Evolutionary conservation across 2,329 filamentous ascomycete species (phyloP).

Genomic region (Sarocladiaceae sp.): DNA sequence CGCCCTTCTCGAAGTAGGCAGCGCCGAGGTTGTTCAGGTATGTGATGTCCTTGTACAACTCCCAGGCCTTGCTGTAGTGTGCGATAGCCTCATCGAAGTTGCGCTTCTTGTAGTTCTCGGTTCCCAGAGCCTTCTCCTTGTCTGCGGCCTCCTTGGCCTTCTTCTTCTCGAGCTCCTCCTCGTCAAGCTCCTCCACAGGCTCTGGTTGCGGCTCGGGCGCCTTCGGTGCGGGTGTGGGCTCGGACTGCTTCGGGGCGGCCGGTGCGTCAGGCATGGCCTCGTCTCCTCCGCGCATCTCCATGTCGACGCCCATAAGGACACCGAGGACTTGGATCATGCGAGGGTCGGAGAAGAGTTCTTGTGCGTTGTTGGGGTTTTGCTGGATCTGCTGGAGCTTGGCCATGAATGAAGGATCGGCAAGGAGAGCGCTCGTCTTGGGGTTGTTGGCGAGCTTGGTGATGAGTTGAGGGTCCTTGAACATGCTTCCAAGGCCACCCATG

Average conservation of each 20-base stretch:
- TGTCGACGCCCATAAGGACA: constrained; percentile 89
- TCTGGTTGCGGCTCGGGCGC: constrained; percentile 53
- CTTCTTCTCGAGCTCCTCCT: constrained; percentile 78
- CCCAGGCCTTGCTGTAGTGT: constrained; percentile 95
- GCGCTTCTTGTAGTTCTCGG: constrained; percentile 96
- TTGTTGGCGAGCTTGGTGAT: constrained; percentile 88
- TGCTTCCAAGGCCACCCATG: constrained; percentile 73
- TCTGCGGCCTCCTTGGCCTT: constrained; percentile 92
- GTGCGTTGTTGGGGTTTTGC: constrained; percentile 73
- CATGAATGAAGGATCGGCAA: constrained; percentile 87
- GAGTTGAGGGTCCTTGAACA: constrained; percentile 92
- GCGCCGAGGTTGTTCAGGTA: constrained; percentile 96
- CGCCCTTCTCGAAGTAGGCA: constrained; percentile 93
- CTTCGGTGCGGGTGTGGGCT: constrained; percentile 54
- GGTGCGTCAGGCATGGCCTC: constrained; percentile 71
- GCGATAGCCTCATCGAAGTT: constrained; percentile 92
- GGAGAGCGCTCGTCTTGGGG: constrained; percentile 81
- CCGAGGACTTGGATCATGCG: constrained; percentile 92
- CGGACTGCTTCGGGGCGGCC: constrained; percentile 32
- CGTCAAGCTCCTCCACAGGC: constrained; percentile 70
- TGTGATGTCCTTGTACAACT: constrained; percentile 89
- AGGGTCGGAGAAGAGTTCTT: constrained; percentile 81
- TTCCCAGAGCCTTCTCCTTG: constrained; percentile 90
- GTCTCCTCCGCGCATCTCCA: constrained; percentile 50
- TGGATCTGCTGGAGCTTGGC: constrained; percentile 77